Conservation (phyloP, 768 basidiomycete genomes). For the Leucocoprinus leucothites region DNA sequence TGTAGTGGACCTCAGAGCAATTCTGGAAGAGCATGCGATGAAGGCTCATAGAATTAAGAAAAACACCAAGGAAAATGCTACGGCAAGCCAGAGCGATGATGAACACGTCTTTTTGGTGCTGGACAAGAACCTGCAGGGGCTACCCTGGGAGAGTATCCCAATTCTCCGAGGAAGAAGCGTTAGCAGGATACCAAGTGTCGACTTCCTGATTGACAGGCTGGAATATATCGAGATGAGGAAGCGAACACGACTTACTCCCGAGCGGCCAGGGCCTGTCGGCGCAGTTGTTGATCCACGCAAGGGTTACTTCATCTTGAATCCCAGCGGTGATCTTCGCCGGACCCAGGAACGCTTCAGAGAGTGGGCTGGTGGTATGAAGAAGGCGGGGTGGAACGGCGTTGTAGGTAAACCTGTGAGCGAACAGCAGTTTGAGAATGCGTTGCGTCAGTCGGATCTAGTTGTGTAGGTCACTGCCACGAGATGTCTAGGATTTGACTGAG, state of each 20-base stretch:
- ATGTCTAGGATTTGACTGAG: background rate
- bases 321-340: constrained; percentile 81
- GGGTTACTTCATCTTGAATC: constrained; percentile 86
- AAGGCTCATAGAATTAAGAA: constrained; percentile 24
- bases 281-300: constrained; percentile 61
- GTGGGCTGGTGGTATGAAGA: constrained; percentile 75
- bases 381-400: constrained; percentile 81
- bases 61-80: constrained; percentile 19
- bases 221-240: constrained; percentile 50
- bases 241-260: constrained; percentile 14
- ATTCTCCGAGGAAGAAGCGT: constrained; percentile 79
- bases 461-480: constrained; percentile 55
- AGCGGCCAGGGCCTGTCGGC: constrained; percentile 33
- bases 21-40: constrained; percentile 68
- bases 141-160: constrained; percentile 97
- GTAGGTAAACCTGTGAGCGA: constrained; percentile 76
- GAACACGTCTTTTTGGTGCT: constrained; percentile 85
- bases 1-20: constrained; percentile 76
- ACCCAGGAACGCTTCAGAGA: constrained; percentile 80
- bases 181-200: constrained; percentile 88
- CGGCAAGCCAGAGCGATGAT: constrained; percentile 23
- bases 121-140: constrained; percentile 82
- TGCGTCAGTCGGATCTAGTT: constrained; percentile 78
- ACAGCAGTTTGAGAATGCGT: constrained; percentile 73
- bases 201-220: constrained; percentile 85